These are phyloP conservation scores for Phytophthora podocarpi DNA, from an alignment of 352 stramenopile species.

Conservation along the genomic window DNA sequence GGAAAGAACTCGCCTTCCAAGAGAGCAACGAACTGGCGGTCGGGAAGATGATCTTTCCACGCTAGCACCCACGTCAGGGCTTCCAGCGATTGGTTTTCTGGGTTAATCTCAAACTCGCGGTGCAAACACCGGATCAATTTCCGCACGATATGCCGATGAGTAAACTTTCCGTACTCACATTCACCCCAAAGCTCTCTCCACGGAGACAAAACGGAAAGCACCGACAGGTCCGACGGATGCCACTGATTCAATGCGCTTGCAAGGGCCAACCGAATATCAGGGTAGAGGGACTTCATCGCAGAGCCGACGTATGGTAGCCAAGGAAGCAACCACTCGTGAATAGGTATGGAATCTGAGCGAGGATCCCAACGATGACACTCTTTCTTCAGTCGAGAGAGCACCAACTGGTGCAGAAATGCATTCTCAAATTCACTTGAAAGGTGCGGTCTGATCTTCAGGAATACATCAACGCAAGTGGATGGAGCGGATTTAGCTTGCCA, in stretches of 20 bases:
- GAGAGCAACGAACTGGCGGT: constrained; percentile 78
- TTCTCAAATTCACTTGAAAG: constrained; percentile 54
- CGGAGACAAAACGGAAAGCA: constrained; percentile 63
- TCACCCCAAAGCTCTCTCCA: constrained; percentile 81
- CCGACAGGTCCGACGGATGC: constrained; percentile 78
- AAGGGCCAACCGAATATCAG: constrained; percentile 71
- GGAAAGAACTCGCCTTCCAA: constrained; percentile 93
- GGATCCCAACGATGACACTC: constrained; percentile 71
- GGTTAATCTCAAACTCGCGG: constrained; percentile 84
- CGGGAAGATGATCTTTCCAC: constrained; percentile 71
- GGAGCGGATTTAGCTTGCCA: constrained; percentile 55
- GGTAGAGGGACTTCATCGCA: constrained; percentile 61
- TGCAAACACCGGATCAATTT: constrained; percentile 82
- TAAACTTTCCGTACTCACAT: constrained; percentile 86
- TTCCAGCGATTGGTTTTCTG: constrained; percentile 71
- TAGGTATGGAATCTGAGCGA: constrained; percentile 45
- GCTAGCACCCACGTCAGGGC: constrained; percentile 72
- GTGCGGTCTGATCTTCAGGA: constrained; percentile 53
- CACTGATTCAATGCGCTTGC: constrained; percentile 72
- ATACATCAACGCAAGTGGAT: constrained; percentile 48
- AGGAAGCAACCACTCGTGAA: constrained; percentile 84
- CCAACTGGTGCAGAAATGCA: constrained; percentile 62
- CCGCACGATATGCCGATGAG: constrained; percentile 73
- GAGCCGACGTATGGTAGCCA: constrained; percentile 57
- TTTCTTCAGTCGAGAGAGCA: constrained; percentile 75